Evolutionary conservation across 768 basidiomycete species (phyloP).

Genomic region (Russula vinacea): DNA sequence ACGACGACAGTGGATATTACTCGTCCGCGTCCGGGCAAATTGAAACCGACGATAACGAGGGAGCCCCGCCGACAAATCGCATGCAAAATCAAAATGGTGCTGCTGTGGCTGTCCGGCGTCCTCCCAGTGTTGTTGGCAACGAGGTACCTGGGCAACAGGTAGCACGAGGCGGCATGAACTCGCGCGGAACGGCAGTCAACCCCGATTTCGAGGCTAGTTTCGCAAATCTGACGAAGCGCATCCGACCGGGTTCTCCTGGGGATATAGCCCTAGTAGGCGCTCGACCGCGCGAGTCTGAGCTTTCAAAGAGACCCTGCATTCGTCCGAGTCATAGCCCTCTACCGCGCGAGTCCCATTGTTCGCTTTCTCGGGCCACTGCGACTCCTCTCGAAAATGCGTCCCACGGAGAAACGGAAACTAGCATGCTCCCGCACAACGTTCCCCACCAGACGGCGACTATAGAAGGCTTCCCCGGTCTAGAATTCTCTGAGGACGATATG

Average conservation of each 20-base stretch:
- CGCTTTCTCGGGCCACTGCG: not conserved
- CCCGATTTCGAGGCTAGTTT: not conserved
- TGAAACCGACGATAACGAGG: slow-evolving; percentile 10
- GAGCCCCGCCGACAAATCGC: not conserved
- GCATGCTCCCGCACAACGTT: slow-evolving; percentile 1
- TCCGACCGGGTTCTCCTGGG: slow-evolving; percentile 7
- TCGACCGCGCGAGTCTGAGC: not conserved
- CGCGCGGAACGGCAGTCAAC: not conserved
- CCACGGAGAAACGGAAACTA: not conserved
- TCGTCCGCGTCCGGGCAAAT: slow-evolving; percentile 17
- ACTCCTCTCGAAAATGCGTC: not conserved
- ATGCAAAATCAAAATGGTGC: not conserved
- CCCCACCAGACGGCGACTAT: slow-evolving; percentile 12
- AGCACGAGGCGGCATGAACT: not conserved
- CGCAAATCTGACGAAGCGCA: slow-evolving; percentile 14
- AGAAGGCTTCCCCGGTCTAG: slow-evolving; percentile 22
- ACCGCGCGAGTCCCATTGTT: not conserved
- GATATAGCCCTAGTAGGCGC: not conserved
- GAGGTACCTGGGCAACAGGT: not conserved
- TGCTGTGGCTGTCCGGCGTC: not conserved
- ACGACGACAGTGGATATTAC: slow-evolving; percentile 28
- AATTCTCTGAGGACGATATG: slow-evolving; percentile 39
- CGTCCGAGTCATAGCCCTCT: slow-evolving; percentile 1
- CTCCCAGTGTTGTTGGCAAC: not conserved
- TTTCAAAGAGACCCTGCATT: slow-evolving; percentile 10